Conservation (phyloP, 2,329 filamentous ascomycete genomes). For the Ophiostoma quercus region DNA sequence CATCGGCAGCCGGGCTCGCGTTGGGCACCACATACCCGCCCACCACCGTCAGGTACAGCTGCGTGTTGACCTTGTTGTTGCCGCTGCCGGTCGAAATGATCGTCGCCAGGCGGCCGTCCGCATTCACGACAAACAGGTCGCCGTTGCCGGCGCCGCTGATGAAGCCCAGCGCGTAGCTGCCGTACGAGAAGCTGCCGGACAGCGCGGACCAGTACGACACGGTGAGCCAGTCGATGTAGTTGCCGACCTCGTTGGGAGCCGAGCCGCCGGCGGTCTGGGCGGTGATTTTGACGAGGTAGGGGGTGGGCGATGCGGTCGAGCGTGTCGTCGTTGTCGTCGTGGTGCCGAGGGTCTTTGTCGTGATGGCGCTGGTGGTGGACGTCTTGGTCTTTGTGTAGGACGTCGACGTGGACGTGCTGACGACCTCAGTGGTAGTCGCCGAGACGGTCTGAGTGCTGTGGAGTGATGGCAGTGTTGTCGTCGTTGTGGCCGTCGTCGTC, state of each 20-base stretch:
- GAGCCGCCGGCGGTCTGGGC: neutral
- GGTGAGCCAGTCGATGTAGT: neutral
- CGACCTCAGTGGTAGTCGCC: too few relatives aligned
- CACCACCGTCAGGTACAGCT: neutral
- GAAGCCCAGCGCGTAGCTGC: neutral
- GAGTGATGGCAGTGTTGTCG: too few relatives aligned
- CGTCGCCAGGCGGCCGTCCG: neutral
- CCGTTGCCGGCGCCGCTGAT: neutral
- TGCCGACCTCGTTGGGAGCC: neutral
- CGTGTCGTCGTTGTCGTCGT: too few relatives aligned
- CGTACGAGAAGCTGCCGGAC: neutral
- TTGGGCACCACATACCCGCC: neutral
- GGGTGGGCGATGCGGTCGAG: too few relatives aligned
- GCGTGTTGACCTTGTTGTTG: neutral
- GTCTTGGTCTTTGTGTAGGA: too few relatives aligned
- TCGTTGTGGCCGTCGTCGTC: too few relatives aligned
- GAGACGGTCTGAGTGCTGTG: too few relatives aligned
- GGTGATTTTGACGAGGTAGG: too few relatives aligned
- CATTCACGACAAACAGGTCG: neutral
- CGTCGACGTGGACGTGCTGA: too few relatives aligned
- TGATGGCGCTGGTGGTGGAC: too few relatives aligned
- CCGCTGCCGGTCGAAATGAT: neutral
- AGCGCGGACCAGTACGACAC: neutral
- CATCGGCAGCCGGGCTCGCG: neutral
- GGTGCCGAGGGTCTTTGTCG: too few relatives aligned